Percentiles rank a stretch among this genome's conserved stretches.
phyloP scores from a whole-genome alignment of 2,329 filamentous ascomycete species.

The Sporothrix humicola region DNA sequence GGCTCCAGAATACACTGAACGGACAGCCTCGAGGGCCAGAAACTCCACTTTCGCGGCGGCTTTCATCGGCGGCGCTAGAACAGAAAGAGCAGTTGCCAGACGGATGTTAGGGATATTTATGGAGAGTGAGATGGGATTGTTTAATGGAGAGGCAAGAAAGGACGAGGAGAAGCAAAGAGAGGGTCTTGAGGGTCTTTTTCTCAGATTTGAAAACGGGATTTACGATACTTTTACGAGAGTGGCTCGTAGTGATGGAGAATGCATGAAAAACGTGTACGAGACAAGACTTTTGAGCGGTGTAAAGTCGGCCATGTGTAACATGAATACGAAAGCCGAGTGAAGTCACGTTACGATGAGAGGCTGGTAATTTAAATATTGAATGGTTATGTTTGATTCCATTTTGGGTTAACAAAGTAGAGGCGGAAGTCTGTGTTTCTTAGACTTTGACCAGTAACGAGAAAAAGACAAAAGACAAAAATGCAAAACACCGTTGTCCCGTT shows the following conservation, averaged over 20 bases:
- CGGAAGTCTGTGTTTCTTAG: not conserved
- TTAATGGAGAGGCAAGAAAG: no score
- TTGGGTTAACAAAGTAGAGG: not conserved
- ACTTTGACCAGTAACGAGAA: not conserved
- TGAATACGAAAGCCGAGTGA: not conserved
- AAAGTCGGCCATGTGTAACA: not conserved
- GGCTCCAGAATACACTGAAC: not conserved
- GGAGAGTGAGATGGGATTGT: no score
- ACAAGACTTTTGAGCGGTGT: not conserved
- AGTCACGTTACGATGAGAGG: not conserved
- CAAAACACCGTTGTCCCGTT: constrained; percentile 16
- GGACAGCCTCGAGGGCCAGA: not conserved
- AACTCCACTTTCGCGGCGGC: constrained; percentile 5
- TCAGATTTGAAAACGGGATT: not conserved
- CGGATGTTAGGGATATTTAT: not conserved
- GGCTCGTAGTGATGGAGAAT: not conserved
- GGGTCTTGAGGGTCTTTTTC: not conserved
- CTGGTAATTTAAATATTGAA: not conserved
- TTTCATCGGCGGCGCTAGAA: constrained; percentile 21
- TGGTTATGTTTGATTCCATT: constrained; percentile 4
- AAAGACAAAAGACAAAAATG: not conserved
- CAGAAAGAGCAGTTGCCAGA: constrained; percentile 30
- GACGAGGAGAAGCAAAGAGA: not conserved
- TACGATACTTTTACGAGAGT: not conserved
- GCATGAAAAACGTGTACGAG: not conserved